Conservation (phyloP, 2,329 filamentous ascomycete species). For the Akanthomyces uredinophilus region DNA sequence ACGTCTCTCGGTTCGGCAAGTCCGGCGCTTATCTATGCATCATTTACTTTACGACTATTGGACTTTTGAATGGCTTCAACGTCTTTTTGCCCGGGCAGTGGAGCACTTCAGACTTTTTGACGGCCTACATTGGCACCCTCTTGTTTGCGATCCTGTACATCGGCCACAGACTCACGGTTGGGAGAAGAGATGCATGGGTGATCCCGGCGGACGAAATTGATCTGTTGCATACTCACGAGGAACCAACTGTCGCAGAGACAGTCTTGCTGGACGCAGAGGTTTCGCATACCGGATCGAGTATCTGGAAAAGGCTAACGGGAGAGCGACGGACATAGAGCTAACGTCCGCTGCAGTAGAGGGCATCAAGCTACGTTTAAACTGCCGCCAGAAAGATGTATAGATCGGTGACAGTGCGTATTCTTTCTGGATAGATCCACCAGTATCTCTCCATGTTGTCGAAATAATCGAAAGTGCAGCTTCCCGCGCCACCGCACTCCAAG, state of each 20-base stretch:
- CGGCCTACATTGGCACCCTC: conserved; percentile 17
- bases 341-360: too few relatives aligned
- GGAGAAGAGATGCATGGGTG: not conserved
- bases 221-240: not conserved
- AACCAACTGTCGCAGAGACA: not conserved
- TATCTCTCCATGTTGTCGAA: not conserved
- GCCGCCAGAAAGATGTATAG: not conserved
- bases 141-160: conserved; percentile 12
- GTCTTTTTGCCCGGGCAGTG: conserved; percentile 21
- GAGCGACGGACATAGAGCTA: not conserved
- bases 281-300: not conserved
- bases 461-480: not conserved
- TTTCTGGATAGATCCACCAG: too few relatives aligned
- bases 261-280: not conserved
- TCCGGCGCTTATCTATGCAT: conserved; percentile 12
- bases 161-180: not conserved
- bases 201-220: not conserved
- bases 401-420: not conserved
- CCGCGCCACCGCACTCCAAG: too few relatives aligned
- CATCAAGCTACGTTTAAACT: not conserved
- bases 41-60: conserved; percentile 27
- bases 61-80: conserved; percentile 56
- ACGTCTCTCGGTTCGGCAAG: conserved; percentile 5
- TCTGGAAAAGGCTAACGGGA: not conserved
- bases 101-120: conserved; percentile 17